A percentile compares a stretch with the other conserved stretches of the same genome.
These are phyloP conservation scores for Solanum megistacrolobum DNA, from an alignment of 257 asterid genomes.

Conservation along the genomic window DNA sequence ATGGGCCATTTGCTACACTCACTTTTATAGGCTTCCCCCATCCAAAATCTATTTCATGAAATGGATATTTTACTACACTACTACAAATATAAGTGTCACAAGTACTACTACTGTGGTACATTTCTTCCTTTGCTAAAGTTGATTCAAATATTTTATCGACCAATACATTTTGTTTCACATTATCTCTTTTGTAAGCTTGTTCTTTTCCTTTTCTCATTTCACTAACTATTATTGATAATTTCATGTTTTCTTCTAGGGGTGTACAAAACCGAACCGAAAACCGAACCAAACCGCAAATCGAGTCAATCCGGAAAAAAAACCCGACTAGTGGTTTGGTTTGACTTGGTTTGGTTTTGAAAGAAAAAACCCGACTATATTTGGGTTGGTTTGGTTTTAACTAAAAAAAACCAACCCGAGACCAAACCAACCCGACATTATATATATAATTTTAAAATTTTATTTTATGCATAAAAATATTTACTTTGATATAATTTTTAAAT, in stretches of 20 bases:
- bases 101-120: neutral
- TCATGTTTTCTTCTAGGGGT: neutral
- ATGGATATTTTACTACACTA: neutral
- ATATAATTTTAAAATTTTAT: too few species aligned
- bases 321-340: too few species aligned
- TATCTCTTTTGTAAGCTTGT: neutral
- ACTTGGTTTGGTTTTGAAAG: too few species aligned
- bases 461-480: too few species aligned
- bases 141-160: neutral
- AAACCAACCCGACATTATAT: too few species aligned
- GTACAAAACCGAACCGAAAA: too few species aligned
- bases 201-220: constrained; percentile 1
- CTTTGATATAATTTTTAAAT: too few species aligned
- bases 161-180: neutral
- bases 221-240: neutral
- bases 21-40: neutral
- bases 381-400: too few species aligned
- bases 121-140: neutral
- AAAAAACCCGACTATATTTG: too few species aligned
- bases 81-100: neutral
- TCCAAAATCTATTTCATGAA: neutral
- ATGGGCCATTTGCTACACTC: neutral
- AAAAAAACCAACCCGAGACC: too few species aligned
- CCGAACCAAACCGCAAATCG: too few species aligned
- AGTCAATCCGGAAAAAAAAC: too few species aligned